Percentiles rank a stretch among this genome's conserved stretches.
These are phyloP conservation scores for Ophiostoma angusticollis DNA, from an alignment of 2,329 filamentous ascomycete species.

Conservation along the genomic window DNA sequence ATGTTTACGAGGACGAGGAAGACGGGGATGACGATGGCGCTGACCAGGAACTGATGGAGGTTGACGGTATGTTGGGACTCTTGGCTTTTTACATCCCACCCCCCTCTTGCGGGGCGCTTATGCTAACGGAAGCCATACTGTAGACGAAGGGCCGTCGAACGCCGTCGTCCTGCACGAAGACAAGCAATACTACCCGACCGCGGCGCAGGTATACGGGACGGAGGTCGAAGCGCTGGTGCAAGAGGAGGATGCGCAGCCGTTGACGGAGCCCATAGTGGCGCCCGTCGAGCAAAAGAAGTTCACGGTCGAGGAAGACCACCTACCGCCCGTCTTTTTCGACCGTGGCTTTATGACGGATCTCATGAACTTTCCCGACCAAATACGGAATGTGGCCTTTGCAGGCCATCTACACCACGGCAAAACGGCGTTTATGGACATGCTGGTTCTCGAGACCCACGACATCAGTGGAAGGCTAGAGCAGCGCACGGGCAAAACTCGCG, in stretches of 20 bases:
- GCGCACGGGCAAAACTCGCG: constrained; percentile 65
- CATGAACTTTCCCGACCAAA: constrained; percentile 92
- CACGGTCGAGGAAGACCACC: constrained; percentile 78
- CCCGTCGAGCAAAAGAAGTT: constrained; percentile 94
- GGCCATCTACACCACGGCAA: constrained; percentile 96
- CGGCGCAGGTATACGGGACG: constrained; percentile 83
- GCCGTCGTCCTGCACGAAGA: constrained; percentile 97
- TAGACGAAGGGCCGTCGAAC: constrained; percentile 78
- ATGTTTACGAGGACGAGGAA: constrained; percentile 65
- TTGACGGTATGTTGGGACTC: constrained; percentile 51
- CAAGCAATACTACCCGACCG: constrained; percentile 99
- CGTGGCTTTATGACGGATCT: constrained; percentile 88
- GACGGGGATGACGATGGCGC: constrained; percentile 50
- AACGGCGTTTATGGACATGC: constrained; percentile 96
- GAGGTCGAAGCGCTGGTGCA: constrained; percentile 94
- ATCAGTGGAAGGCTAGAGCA: constrained; percentile 67
- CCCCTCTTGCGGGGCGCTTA: no score
- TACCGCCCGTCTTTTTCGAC: constrained; percentile 79
- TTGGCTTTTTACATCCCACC: not conserved
- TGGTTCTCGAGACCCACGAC: constrained; percentile 90
- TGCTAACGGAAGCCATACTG: constrained; percentile 5
- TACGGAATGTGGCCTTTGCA: constrained; percentile 80
- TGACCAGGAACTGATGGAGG: constrained; percentile 82
- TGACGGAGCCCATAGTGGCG: constrained; percentile 85
- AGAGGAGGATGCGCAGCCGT: constrained; percentile 89